phyloP scores from a whole-genome alignment of 768 basidiomycete genomes.

The Terana coerulea region DNA sequence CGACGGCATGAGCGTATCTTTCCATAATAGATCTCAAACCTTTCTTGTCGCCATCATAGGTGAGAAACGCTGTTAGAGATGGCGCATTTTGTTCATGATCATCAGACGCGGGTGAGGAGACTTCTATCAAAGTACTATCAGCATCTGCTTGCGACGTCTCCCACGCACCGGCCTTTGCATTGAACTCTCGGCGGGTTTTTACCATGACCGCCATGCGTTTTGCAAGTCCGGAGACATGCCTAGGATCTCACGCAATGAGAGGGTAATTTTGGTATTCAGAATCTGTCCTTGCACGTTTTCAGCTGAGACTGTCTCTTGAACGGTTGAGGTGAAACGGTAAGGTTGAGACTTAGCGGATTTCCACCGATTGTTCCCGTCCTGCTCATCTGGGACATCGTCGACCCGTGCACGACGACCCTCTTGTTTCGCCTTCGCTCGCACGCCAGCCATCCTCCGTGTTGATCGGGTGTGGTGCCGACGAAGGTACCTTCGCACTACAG shows the following conservation, averaged over 20 bases:
- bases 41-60: too few species aligned
- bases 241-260: not conserved
- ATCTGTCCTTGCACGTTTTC: not conserved
- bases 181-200: constrained; percentile 3
- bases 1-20: not conserved
- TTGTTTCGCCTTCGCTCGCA: not conserved
- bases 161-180: too few species aligned
- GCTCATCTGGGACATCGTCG: not conserved
- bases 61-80: too few species aligned
- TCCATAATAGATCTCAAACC: too few species aligned
- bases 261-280: not conserved
- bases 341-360: not conserved
- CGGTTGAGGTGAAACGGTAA: not conserved
- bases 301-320: not conserved
- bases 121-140: too few species aligned
- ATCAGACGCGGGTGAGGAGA: too few species aligned
- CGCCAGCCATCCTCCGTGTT: constrained; percentile 1
- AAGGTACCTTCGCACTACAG: not conserved
- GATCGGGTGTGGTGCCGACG: not conserved
- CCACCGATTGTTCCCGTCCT: not conserved
- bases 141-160: too few species aligned
- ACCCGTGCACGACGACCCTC: too few species aligned
- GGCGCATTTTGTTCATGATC: too few species aligned
- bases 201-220: not conserved
- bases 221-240: not conserved